Base-by-base conservation (phyloP, 1,284 basidiomycete species). In the Naganishia cerealis region DNA sequence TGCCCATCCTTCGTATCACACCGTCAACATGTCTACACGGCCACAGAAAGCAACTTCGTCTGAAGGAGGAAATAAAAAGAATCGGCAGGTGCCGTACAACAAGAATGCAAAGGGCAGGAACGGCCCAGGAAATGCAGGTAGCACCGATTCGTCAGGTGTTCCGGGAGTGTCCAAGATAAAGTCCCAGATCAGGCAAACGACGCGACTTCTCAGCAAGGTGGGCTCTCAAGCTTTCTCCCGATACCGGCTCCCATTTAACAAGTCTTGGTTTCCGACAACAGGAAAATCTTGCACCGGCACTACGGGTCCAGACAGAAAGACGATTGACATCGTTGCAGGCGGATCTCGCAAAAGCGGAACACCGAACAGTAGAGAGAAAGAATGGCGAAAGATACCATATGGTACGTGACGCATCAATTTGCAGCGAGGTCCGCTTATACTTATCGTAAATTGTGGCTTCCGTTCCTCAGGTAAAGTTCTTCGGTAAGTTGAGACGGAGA, bases 311-410 rank as follows among this genome's bases (percentile, higher is more conserved):
- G 74, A 89, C 91, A 0, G 89, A 93, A 78, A 84, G 92, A 69
- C 83, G 89, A 67, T 77, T 91, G 53, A 87, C 86, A 73, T 84
- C 87, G 1, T 83, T 94, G 9, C 87, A 93, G 76, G 84, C 83
- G 8, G 92, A 94, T 74, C 83, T 94, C 24, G 85, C 84, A 36
- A 84, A 82, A 71, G 87, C 87, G 0, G 84, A 87, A 77, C 74
- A 74, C 67, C 81, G 82, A 65, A 82, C 82, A 15, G 89, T 89
- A 74, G 92, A 93, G 78, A 86, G 87, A 57, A 81, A 86, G 57
- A 82, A 90, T 73, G 89, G 90, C 0, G 80, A 84, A 53, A 85
- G 85, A 71, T 94, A 94, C 78, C 92, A 92, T 74, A 90, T 87
- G 80, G 82, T 82, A 66, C 57, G 78, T 73, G 0, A 5, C 29